Evolutionary conservation across 768 basidiomycete species (phyloP).

Genomic region (Podaxis carcinomalis): DNA sequence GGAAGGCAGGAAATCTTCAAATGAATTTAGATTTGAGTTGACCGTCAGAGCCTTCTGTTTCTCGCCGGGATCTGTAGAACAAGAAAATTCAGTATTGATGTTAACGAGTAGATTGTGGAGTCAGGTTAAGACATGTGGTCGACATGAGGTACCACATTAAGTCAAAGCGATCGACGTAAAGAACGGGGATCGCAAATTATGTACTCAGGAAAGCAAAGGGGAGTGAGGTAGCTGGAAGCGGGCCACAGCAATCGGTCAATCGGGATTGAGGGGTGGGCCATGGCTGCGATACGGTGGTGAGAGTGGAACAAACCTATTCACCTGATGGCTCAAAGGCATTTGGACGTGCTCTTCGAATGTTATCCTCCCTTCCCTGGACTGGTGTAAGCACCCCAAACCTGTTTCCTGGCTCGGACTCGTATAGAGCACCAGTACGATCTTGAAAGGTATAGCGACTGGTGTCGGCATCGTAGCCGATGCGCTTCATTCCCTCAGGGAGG

Average conservation of each 20-base stretch:
- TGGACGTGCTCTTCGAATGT: slow-evolving; percentile 4
- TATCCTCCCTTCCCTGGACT: slow-evolving; percentile 15
- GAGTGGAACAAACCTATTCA: background rate
- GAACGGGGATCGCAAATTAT: background rate
- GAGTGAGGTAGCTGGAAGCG: background rate
- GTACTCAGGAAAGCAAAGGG: background rate
- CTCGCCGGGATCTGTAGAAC: background rate
- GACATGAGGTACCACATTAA: background rate
- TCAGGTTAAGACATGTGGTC: background rate
- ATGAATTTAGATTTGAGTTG: background rate
- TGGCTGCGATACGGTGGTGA: background rate
- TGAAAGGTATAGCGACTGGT: slow-evolving; percentile 45
- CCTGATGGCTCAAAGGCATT: background rate
- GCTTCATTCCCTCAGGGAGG: slow-evolving; percentile 42
- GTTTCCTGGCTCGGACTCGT: slow-evolving; percentile 39
- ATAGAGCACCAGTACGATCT: slow-evolving; percentile 40
- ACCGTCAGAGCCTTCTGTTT: background rate
- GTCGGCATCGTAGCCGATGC: slow-evolving; percentile 53
- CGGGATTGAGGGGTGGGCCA: background rate
- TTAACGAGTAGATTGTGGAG: background rate
- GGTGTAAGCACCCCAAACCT: slow-evolving; percentile 41
- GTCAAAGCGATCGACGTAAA: background rate
- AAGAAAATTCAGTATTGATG: background rate
- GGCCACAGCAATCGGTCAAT: background rate
- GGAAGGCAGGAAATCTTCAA: slow-evolving; percentile 5